Base-by-base conservation (phyloP, 129 eudicot species). In the sunflower (Helianthus annuus) region DNA sequence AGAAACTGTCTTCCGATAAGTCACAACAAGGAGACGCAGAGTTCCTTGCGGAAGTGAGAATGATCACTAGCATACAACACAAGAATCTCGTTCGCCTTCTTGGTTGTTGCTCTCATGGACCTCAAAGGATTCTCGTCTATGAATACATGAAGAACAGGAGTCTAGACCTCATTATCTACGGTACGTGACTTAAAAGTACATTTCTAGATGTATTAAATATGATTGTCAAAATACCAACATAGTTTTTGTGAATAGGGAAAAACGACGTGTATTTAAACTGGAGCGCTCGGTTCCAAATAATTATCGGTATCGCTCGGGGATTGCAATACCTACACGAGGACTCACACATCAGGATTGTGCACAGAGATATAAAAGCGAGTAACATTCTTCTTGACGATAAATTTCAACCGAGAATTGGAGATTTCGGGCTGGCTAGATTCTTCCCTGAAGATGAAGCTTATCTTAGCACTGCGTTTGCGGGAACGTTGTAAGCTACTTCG, bases 281-380 rank as follows among this genome's bases (percentile, higher is more conserved):
- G 95, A 78, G 51, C 36, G 76, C 84, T 14, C 83, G 95, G 14
- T 83, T 73, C 46, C 86, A 88, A 70, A 83, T 88, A 68, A 85
- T 85, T 64, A 80, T 85, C 42, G 91, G 91, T 74, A 56, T 83
- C 66, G 96, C 89, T 63, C 75, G 85, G 29, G 96, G 91, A 53
- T 58, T 88, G 74, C 88, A 85, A 17, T 88, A 85, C 51, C 73
- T 88, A 38, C 95, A 88, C n/a, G 95, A 88, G 71, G 91, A 85
- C 77, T 81, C 95, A n/a, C 88, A 85, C 70, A 32, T 83, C 8
- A 75, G 95, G 19, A 88, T 88, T 48, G 86, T 88, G 44, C 95
- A 88, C 72, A 80, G 95, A 72, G 95, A 88, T 73, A 88, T 88
- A 36, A 88, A 88, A 85, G 95, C 95, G 29, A 85, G 88, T 44